These are phyloP conservation scores for Calonectria hawksworthii DNA, from an alignment of 2,329 filamentous ascomycete genomes.

Conservation along the genomic window DNA sequence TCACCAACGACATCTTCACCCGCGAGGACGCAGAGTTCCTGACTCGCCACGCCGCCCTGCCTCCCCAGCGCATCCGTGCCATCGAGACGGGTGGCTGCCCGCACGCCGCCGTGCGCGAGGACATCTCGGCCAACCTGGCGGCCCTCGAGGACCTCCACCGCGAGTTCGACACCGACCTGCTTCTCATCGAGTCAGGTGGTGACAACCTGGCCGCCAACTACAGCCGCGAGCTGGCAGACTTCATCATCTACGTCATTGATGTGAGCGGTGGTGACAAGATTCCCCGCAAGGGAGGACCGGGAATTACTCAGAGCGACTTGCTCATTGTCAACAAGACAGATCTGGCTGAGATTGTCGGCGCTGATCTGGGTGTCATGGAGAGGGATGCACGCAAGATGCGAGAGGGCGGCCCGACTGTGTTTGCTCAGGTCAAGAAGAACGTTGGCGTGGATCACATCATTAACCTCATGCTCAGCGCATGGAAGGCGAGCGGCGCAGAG, in stretches of 20 bases:
- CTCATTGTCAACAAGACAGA: conserved; percentile 98
- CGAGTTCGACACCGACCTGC: conserved; percentile 82
- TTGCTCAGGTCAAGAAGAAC: conserved; percentile 96
- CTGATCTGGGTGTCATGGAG: conserved; percentile 94
- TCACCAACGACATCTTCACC: conserved; percentile 99
- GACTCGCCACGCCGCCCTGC: conserved; percentile 86
- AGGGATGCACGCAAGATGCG: conserved; percentile 93
- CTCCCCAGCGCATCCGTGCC: conserved; percentile 86
- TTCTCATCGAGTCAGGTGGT: conserved; percentile 95
- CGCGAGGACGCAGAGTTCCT: conserved; percentile 98
- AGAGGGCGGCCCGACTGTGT: conserved; percentile 94
- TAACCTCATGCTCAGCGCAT: conserved; percentile 89
- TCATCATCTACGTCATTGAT: conserved; percentile 98
- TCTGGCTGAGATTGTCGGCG: conserved; percentile 89
- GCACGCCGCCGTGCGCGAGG: conserved; percentile 96
- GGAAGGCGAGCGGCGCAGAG: conserved; percentile 90
- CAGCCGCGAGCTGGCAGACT: conserved; percentile 93
- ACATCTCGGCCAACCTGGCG: conserved; percentile 93
- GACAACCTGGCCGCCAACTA: conserved; percentile 99
- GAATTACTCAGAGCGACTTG: conserved; percentile 96
- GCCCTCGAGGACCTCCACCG: conserved; percentile 91
- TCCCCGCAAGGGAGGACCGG: conserved; percentile 93
- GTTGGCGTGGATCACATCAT: conserved; percentile 90
- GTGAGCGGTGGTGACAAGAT: conserved; percentile 97
- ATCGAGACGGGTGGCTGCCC: conserved; percentile 99